Evolutionary conservation across 371 early-diverging fungal species (phyloP), one percentile per base, ranked within the genome.

Genomic region (Catenaria anguillulae): DNA sequence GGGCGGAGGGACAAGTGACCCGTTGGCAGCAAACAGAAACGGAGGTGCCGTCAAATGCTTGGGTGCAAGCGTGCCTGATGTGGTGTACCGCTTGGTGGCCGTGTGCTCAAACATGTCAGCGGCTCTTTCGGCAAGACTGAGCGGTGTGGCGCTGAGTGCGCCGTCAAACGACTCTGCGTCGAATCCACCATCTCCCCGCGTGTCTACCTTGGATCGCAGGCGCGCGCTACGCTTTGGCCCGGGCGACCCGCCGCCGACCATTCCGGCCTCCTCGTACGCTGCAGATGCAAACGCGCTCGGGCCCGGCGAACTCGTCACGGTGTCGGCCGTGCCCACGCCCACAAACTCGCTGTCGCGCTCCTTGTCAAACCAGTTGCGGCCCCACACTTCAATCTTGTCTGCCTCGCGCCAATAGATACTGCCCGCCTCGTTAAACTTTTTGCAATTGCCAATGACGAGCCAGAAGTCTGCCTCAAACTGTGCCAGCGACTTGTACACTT

Each of bases 361-460:
- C 6, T 29, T 24, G 13, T 2, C 52, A 31, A 58, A 42, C 58
- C 58, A 58, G 29, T 12, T 15, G 12, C 8, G 3, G 42, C 17
- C 58, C 58, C 58, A 58, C 26, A 24, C 58, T 1, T n/a, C 40
- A 13, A 58, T 12, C 58, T 58, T 58, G 26, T 31, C 36, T 8
- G 58, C 58, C 15, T n/a, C 36, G 24, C 26, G n/a, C n/a, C 76
- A 83, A 56, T 86, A 88, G 12, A 85, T 73, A 0, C 87, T 87
- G 19, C 81, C 79, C 23, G 76, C 77, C 24, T 82, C 74, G 64
- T 90, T 90, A 67, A 88, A 90, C 1, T 77, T 74, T 61, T 83
- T 80, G 3, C 84, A 82, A 61, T 90, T 90, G 33, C 69, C 74
- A 42, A 78, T 72, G 6, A 90, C 80, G 21, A 86, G 69, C 29